These are phyloP conservation scores for Globisporangium cylindrosporum DNA, from an alignment of 352 stramenopile species.

Conservation along the genomic window DNA sequence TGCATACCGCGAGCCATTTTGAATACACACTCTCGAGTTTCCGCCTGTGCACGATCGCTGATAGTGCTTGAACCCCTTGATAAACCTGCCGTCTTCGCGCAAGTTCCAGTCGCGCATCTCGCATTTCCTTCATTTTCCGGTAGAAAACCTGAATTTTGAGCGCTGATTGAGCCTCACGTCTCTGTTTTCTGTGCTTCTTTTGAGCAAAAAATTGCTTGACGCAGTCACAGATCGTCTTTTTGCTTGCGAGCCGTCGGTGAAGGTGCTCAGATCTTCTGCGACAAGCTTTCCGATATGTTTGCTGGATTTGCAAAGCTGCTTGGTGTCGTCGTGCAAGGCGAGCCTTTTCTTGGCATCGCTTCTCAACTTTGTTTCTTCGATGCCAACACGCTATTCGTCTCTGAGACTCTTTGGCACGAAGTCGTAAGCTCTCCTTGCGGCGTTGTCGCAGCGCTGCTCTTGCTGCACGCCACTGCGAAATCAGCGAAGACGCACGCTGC, in stretches of 20 bases:
- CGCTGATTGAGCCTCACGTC: background rate
- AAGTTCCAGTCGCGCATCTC: background rate
- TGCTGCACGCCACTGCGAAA: conserved; percentile 3
- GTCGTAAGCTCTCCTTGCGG: background rate
- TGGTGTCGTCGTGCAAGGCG: background rate
- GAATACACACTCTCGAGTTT: background rate
- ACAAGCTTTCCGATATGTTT: background rate
- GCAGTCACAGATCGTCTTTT: background rate
- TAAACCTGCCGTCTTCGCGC: background rate
- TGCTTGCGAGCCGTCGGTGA: background rate
- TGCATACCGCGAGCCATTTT: background rate
- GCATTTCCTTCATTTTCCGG: background rate
- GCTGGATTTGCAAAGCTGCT: background rate
- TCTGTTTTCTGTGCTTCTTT: background rate
- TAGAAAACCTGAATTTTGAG: conserved; percentile 5
- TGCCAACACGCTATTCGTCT: conserved; percentile 11
- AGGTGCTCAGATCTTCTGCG: background rate
- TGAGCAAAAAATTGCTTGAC: background rate
- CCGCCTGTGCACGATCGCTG: background rate
- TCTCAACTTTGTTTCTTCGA: background rate
- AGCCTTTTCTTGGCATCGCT: background rate
- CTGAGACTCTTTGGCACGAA: background rate
- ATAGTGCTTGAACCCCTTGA: background rate
- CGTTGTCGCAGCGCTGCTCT: background rate
- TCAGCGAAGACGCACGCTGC: background rate